Conservation (phyloP, 2,329 filamentous ascomycete genomes). For the Blumeria hordei region DNA sequence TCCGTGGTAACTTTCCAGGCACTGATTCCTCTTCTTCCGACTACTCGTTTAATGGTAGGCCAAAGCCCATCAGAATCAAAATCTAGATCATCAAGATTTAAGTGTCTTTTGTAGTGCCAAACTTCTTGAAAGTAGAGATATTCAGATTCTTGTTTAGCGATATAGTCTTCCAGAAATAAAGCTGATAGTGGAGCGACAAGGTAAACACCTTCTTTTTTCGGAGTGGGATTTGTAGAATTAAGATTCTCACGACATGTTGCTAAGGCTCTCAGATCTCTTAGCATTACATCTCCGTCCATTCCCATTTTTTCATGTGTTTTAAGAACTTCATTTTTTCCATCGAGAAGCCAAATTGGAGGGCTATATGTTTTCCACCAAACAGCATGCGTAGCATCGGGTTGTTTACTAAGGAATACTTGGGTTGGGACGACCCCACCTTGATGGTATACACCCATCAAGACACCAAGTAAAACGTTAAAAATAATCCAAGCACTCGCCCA, state of each 20-base stretch:
- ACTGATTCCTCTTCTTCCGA: slow-evolving; percentile 35
- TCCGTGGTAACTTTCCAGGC: slow-evolving; percentile 36
- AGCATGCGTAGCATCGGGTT: slow-evolving; percentile 38
- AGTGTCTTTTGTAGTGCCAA: slow-evolving; percentile 41
- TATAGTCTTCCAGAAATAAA: slow-evolving; percentile 40
- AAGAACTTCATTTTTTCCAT: slow-evolving; percentile 50
- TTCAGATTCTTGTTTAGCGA: slow-evolving; percentile 19
- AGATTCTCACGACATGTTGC: slow-evolving; percentile 34
- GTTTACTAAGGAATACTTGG: slow-evolving; percentile 49
- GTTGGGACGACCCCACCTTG: slow-evolving; percentile 56
- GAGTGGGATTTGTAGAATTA: slow-evolving; percentile 29
- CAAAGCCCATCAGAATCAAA: slow-evolving; percentile 55
- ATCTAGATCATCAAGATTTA: slow-evolving; percentile 62
- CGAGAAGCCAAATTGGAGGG: slow-evolving; percentile 57
- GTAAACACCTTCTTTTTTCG: slow-evolving; percentile 39
- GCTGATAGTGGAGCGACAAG: slow-evolving; percentile 53
- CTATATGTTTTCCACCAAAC: slow-evolving; percentile 71
- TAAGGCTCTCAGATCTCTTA: slow-evolving; percentile 30
- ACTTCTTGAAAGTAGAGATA: slow-evolving; percentile 41
- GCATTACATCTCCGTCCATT: slow-evolving; percentile 32
- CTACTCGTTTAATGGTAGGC: slow-evolving; percentile 42
- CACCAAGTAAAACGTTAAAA: slow-evolving; percentile 43
- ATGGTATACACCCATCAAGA: slow-evolving; percentile 61
- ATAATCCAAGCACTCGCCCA: slow-evolving; percentile 40
- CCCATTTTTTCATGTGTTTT: slow-evolving; percentile 52